Evolutionary conservation across 179 eudicot species (phyloP).

Genomic region (Beta macrorhiza): DNA sequence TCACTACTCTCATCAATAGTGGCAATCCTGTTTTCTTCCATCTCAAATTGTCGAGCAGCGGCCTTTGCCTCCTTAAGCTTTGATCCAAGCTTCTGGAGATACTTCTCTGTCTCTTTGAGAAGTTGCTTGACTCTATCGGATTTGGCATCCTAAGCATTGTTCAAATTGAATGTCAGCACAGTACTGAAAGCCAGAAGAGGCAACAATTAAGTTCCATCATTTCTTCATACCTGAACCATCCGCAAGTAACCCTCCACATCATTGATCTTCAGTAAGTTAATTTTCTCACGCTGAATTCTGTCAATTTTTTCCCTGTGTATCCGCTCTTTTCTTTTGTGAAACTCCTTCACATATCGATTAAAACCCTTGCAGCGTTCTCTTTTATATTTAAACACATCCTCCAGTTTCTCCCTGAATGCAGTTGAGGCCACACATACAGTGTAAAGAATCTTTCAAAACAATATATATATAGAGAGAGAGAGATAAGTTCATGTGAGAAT

Average conservation of each 20-base stretch:
- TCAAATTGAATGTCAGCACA: not conserved
- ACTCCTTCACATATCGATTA: slow-evolving; percentile 81
- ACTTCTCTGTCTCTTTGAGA: slow-evolving; percentile 93
- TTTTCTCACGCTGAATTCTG: slow-evolving; percentile 97
- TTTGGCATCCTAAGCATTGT: slow-evolving; percentile 69
- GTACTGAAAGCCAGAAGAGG: not conserved
- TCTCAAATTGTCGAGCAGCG: slow-evolving; percentile 51
- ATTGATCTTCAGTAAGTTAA: slow-evolving; percentile 88
- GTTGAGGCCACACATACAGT: slow-evolving; percentile 10
- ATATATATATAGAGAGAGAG: not conserved
- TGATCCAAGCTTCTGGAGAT: slow-evolving; percentile 90
- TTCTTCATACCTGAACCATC: slow-evolving; percentile 80
- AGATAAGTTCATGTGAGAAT: no score
- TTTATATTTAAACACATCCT: slow-evolving; percentile 79
- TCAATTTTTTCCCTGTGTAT: slow-evolving; percentile 92
- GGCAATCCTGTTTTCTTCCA: slow-evolving; percentile 53
- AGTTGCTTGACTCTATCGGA: slow-evolving; percentile 93
- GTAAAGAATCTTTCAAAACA: slow-evolving; percentile 3
- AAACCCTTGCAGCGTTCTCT: slow-evolving; percentile 93
- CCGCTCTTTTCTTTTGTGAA: slow-evolving; percentile 93
- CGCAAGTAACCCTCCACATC: slow-evolving; percentile 99
- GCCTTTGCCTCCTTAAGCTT: slow-evolving; percentile 82
- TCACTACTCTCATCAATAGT: slow-evolving; percentile 51
- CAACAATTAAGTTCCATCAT: not conserved
- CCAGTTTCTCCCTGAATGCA: slow-evolving; percentile 77